Evolutionary conservation across 2,329 filamentous ascomycete genomes (phyloP), one percentile per base, ranked within the genome.

Genomic region (Diaporthe sp.): DNA sequence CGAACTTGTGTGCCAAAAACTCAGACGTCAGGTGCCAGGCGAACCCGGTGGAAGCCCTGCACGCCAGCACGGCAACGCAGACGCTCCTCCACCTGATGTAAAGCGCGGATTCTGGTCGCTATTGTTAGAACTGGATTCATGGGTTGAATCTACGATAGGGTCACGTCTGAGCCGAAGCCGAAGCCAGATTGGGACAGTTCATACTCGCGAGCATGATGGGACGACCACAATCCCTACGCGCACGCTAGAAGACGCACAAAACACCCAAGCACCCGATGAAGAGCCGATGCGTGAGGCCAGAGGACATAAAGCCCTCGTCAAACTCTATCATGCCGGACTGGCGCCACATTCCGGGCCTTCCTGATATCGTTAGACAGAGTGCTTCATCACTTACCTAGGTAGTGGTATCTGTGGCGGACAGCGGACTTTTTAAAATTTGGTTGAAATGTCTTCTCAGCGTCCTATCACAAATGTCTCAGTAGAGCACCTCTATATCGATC

Each of bases 81-180:
- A 8, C 13, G 13, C 33, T 2, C n/a, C 10, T 4, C 12, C 42
- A 17, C 30, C 13, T 4, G 30, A 30, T 12, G 45, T 22, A 15
- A 67, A 67, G 30, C 19, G 12, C 13, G 61, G 61, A 3, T 67
- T 67, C 9, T 67, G 61, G 61, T 67, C 61, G 6, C 6, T 67
- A 13, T 17, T 67, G 30, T 35, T 67, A 7, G 30, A 38, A 28
- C 35, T 42, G 9, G 22, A 38, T 7, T 4, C 19, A 19, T 67
- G 61, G 61, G 52, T 30, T 2, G 45, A 19, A 6, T 50, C 45
- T 15, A 50, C 61, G 12, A 25, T 47, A 6, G 7, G 12, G 22
- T 35, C 61, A 2, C 42, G 30, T 7, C 12, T 4, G 22, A 50
- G 45, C 45, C 61, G 13, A 10, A 25, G 22, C 30, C 7, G 9